Evolutionary conservation across 2,329 filamentous ascomycete species (phyloP).

Genomic region (Microthyrium microscopicum): DNA sequence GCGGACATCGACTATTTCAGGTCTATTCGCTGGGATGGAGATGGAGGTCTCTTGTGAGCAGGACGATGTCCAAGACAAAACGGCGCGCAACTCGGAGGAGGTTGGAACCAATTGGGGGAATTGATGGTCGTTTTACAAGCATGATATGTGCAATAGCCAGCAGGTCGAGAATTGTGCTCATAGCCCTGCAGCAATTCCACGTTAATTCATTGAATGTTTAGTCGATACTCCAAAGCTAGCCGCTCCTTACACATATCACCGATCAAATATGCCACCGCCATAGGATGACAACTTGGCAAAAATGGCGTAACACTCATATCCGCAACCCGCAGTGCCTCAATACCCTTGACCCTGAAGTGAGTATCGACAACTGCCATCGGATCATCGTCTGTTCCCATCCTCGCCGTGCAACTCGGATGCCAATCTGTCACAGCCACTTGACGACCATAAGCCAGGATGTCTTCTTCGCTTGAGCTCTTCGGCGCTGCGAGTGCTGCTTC

Average conservation of each 20-base stretch:
- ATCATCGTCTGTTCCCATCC: constrained; percentile 34
- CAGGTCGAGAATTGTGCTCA: too few relatives aligned
- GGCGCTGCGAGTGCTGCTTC: constrained; percentile 27
- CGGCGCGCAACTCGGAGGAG: too few relatives aligned
- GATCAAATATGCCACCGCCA: constrained; percentile 37
- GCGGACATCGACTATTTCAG: too few relatives aligned
- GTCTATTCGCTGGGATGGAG: too few relatives aligned
- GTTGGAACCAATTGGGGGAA: too few relatives aligned
- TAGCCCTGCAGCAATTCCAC: too few relatives aligned
- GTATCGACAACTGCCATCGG: constrained; percentile 24
- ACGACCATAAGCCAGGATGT: constrained; percentile 32
- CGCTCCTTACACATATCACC: constrained; percentile 36
- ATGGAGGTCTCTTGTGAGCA: too few relatives aligned
- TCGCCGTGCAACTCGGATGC: constrained; percentile 40
- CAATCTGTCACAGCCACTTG: constrained; percentile 30
- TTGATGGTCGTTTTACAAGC: too few relatives aligned
- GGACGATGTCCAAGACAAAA: too few relatives aligned
- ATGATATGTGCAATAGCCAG: too few relatives aligned
- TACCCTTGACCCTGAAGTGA: constrained; percentile 21
- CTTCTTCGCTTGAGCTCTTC: constrained; percentile 33
- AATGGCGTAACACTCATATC: constrained; percentile 28
- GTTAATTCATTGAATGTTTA: constrained; percentile 13
- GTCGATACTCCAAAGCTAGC: constrained; percentile 27
- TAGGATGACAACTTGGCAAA: constrained; percentile 28
- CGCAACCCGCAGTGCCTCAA: constrained; percentile 23